Evolutionary conservation across 495 filamentous ascomycete species (phyloP).

Genomic region (Aspergillus sparsus): DNA sequence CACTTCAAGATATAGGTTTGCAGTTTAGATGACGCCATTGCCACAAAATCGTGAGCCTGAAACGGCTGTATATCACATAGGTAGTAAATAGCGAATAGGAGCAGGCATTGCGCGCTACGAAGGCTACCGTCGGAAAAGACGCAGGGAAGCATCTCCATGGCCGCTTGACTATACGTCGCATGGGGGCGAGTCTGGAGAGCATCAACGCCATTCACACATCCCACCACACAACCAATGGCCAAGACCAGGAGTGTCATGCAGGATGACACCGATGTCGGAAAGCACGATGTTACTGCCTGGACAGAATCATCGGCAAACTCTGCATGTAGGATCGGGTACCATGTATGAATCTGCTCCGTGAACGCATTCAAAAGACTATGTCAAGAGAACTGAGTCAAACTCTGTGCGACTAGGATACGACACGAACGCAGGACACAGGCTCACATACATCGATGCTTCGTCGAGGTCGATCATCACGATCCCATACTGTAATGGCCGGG

Average conservation of each 20-base stretch:
- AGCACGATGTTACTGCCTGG: slow-evolving; percentile 1
- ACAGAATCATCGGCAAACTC: slow-evolving; percentile 7
- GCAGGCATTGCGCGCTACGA: slow-evolving; percentile 11
- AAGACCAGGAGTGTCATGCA: slow-evolving; percentile 12
- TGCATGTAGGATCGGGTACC: slow-evolving; percentile 13
- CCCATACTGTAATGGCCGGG: too few relatives aligned
- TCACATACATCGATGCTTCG: too few relatives aligned
- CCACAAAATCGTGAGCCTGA: slow-evolving; percentile 13
- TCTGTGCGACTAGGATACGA: background rate
- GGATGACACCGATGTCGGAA: slow-evolving; percentile 2
- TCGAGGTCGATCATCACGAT: too few relatives aligned
- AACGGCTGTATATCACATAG: slow-evolving; percentile 6
- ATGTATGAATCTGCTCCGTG: slow-evolving; percentile 7
- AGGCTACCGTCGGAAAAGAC: background rate
- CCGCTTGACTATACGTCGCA: slow-evolving; percentile 7
- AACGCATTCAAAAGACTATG: slow-evolving; percentile 10
- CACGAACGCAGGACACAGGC: background rate
- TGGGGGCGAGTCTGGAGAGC: background rate
- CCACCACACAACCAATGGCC: slow-evolving; percentile 10
- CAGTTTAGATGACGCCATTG: slow-evolving; percentile 11
- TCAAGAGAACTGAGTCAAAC: too few relatives aligned
- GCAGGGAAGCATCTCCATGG: slow-evolving; percentile 10
- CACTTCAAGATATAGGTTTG: slow-evolving; percentile 5
- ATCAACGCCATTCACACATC: background rate
- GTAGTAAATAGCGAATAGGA: slow-evolving; percentile 12